phyloP scores from a whole-genome alignment of 768 basidiomycete genomes.

The Daedaleopsis sinensis region DNA sequence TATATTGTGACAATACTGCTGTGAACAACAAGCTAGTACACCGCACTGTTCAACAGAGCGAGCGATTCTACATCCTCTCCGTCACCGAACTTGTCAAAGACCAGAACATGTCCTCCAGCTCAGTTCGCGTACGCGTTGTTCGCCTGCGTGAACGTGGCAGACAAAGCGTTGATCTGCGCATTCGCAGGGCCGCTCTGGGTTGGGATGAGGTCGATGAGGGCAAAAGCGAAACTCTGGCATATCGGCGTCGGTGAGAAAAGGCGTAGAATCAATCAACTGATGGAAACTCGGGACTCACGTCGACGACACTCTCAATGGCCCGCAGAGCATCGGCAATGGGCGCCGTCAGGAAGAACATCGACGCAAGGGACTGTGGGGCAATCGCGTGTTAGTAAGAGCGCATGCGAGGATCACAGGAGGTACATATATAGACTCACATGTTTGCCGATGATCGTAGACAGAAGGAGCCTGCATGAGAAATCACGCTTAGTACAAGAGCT shows the following conservation, averaged over 20 bases:
- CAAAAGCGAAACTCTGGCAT: background rate
- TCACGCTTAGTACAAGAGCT: background rate
- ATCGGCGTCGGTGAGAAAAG: background rate
- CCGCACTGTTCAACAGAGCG: too few relatives aligned
- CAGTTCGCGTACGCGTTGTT: background rate
- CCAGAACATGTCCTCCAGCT: background rate
- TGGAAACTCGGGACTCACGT: background rate
- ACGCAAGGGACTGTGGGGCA: background rate
- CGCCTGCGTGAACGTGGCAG: background rate
- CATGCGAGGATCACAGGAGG: background rate
- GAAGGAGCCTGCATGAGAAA: background rate
- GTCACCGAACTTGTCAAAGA: background rate
- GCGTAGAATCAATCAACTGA: background rate
- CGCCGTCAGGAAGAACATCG: background rate
- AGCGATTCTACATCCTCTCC: too few relatives aligned
- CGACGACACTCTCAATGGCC: background rate
- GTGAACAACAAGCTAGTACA: too few relatives aligned
- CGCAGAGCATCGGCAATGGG: background rate
- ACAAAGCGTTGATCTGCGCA: background rate
- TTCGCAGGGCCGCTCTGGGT: background rate
- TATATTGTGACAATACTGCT: too few relatives aligned
- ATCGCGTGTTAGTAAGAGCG: background rate
- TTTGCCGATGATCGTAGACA: background rate
- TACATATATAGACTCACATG: background rate
- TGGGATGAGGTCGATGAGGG: background rate